phyloP scores from a whole-genome alignment of 2,329 filamentous ascomycete genomes.

The Microascus cirrosus region DNA sequence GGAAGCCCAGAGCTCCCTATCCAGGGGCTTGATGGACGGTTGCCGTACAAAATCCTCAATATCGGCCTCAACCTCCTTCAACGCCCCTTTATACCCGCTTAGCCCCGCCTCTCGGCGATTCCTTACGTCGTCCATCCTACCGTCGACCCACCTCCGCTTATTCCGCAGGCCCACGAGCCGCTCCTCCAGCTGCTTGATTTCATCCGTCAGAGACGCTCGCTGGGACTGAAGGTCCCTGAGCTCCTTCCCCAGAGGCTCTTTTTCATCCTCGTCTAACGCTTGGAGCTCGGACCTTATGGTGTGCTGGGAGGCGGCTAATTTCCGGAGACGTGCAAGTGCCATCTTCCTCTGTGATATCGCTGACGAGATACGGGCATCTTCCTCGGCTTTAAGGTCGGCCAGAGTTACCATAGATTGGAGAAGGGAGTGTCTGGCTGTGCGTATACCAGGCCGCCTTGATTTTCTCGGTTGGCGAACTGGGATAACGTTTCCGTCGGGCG shows the following conservation, averaged over 20 bases:
- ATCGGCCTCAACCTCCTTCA: conserved; percentile 54
- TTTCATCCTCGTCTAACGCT: conserved; percentile 40
- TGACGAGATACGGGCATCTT: conserved; percentile 47
- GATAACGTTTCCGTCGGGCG: conserved; percentile 36
- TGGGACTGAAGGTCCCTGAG: conserved; percentile 49
- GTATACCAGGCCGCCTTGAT: conserved; percentile 41
- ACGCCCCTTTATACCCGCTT: conserved; percentile 57
- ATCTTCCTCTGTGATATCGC: conserved; percentile 45
- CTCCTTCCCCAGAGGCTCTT: conserved; percentile 48
- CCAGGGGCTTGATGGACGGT: conserved; percentile 43
- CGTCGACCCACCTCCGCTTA: conserved; percentile 45
- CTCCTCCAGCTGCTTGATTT: conserved; percentile 57
- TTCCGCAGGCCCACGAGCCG: conserved; percentile 50
- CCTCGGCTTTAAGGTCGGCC: conserved; percentile 55
- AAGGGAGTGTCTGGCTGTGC: conserved; percentile 53
- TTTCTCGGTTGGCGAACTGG: conserved; percentile 46
- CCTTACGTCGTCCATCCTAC: conserved; percentile 48
- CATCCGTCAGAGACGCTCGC: conserved; percentile 38
- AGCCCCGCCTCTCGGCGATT: conserved; percentile 60
- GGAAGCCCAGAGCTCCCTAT: conserved; percentile 27
- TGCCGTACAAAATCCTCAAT: conserved; percentile 46
- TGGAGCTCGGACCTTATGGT: conserved; percentile 40
- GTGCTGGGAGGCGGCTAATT: conserved; percentile 35
- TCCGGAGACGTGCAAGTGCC: conserved; percentile 46
- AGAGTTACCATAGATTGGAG: conserved; percentile 52